Evolutionary conservation across 768 basidiomycete species (phyloP).

Genomic region (Suillus plorans): DNA sequence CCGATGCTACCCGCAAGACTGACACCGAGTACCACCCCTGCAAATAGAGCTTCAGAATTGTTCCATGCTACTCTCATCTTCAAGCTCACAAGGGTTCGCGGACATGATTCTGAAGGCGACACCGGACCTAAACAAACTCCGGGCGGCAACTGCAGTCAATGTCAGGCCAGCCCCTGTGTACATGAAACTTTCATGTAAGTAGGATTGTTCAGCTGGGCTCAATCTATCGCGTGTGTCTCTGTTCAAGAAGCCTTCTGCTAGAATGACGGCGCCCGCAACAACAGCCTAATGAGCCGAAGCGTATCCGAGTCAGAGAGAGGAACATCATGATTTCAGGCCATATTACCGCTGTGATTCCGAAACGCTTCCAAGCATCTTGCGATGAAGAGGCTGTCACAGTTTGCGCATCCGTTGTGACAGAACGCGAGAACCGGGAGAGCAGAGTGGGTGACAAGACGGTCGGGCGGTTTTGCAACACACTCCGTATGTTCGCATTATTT

Average conservation of each 20-base stretch:
- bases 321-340: neutral
- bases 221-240: slow-evolving; percentile 75
- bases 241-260: slow-evolving; percentile 67
- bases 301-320: neutral
- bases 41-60: neutral
- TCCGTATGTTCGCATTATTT: slow-evolving; percentile 30
- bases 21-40: slow-evolving; percentile 80
- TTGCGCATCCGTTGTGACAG: slow-evolving; percentile 48
- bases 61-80: slow-evolving; percentile 1
- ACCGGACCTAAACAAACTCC: slow-evolving; percentile 71
- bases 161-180: slow-evolving; percentile 82
- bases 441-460: slow-evolving; percentile 19
- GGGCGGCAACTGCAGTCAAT: slow-evolving; percentile 76
- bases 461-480: slow-evolving; percentile 30
- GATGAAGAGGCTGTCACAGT: slow-evolving; percentile 36
- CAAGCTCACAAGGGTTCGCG: slow-evolving; percentile 71
- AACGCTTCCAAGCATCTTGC: slow-evolving; percentile 47
- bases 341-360: slow-evolving; percentile 54
- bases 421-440: slow-evolving; percentile 38
- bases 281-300: slow-evolving; percentile 46
- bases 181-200: slow-evolving; percentile 76
- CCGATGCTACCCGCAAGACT: slow-evolving; percentile 80
- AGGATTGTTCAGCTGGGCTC: slow-evolving; percentile 58
- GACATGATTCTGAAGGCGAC: slow-evolving; percentile 74
- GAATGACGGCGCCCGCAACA: slow-evolving; percentile 68